Evolutionary conservation across 225 moss, liverwort and hornwort genomes (phyloP).

Genomic region (Pseudisothecium myosuroides): DNA sequence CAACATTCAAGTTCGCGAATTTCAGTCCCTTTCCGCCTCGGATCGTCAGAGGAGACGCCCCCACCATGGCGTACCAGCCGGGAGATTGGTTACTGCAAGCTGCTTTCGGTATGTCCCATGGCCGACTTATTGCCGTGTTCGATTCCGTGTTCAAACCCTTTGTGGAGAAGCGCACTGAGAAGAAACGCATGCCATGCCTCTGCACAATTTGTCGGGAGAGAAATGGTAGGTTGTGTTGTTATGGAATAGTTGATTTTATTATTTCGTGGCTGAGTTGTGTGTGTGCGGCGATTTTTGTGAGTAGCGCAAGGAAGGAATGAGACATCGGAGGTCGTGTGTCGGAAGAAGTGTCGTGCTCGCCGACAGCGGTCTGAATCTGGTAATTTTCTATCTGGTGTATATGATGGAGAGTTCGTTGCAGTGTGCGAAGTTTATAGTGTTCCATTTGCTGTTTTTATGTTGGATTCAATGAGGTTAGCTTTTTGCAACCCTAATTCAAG

Average conservation of each 20-base stretch:
- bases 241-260: not conserved
- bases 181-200: not conserved
- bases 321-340: constrained; percentile 58
- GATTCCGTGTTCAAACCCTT: not conserved
- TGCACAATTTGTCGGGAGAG: not conserved
- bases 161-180: not conserved
- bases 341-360: constrained; percentile 70
- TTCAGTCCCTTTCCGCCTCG: not conserved
- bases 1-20: not conserved
- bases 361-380: constrained; percentile 45
- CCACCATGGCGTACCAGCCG: constrained; percentile 28
- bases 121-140: not conserved
- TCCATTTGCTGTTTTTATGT: not conserved
- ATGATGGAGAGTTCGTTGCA: not conserved
- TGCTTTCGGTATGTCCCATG: constrained; percentile 7
- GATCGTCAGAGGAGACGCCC: not conserved
- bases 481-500: not conserved
- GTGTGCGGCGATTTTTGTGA: not conserved
- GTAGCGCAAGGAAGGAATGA: constrained; percentile 67
- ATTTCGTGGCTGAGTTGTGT: not conserved
- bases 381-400: not conserved
- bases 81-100: constrained; percentile 42
- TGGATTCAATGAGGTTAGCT: not conserved
- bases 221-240: not conserved
- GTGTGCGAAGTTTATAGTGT: not conserved